Evolutionary conservation across 345 rosid species (phyloP).

Genomic region (Aquilaria malaccensis): DNA sequence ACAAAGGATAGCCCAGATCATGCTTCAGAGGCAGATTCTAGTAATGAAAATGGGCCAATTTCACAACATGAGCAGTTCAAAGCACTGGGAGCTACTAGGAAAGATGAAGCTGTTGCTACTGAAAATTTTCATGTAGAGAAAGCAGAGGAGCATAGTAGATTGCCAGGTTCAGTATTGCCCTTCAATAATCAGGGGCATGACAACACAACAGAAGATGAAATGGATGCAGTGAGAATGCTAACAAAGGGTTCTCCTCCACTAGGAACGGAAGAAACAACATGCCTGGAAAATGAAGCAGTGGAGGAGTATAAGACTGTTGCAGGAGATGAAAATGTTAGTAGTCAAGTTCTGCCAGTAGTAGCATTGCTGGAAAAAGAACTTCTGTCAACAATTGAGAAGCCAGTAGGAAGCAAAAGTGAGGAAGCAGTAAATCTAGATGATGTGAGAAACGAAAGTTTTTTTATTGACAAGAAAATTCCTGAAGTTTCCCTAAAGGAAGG

Average conservation of each 20-base stretch:
- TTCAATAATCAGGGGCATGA: neutral
- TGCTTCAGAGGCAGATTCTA: conserved; percentile 1
- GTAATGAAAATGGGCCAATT: no score
- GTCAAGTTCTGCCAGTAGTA: conserved; percentile 9
- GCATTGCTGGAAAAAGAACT: conserved; percentile 10
- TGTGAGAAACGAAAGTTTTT: conserved; percentile 11
- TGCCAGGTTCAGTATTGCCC: neutral
- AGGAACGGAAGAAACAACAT: neutral
- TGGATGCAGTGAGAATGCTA: conserved; percentile 1
- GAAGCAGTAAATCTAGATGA: conserved; percentile 18
- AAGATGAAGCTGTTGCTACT: conserved; percentile 3
- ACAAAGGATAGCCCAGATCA: neutral
- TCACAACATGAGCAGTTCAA: neutral
- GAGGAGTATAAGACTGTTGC: conserved; percentile 1
- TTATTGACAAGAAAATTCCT: conserved; percentile 14
- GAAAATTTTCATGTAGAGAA: neutral
- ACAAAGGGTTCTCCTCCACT: neutral
- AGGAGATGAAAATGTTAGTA: conserved; percentile 1
- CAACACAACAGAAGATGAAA: neutral
- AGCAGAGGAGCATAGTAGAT: neutral
- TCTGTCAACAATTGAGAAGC: conserved; percentile 11
- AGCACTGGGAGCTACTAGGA: neutral
- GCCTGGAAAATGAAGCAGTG: neutral
- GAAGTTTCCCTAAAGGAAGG: neutral
- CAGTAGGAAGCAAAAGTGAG: conserved; percentile 19